Base-by-base conservation (phyloP, 148 eudicot genomes). In the Rhododendron simsii region DNA sequence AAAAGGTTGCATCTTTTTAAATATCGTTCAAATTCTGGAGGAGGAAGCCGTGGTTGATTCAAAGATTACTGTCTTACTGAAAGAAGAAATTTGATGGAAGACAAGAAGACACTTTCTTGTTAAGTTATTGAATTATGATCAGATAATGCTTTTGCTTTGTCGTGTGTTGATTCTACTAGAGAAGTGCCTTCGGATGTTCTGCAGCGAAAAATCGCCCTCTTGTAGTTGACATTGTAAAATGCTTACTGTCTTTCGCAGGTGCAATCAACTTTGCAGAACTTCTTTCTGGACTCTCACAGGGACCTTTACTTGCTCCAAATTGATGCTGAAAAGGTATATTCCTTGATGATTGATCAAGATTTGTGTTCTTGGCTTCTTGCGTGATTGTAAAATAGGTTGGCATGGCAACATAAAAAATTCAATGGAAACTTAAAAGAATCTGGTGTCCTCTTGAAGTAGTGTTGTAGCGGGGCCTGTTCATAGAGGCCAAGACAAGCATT, bases 281-380 rank as follows among this genome's bases (percentile, higher is more conserved):
- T 97, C 90, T 97, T 92, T 89, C 77, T 50, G 69, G 85, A 89
- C 85, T 83, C 83, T 73, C 87, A 89, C 75, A 82, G 65, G 30
- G 98, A 95, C 13, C 90, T 95, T 48, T 97, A 90, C 88, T 91
- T 97, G 85, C 96, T 94, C 79, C 95, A 97, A 89, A 85, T 97
- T 82, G 95, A 94, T 74, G 83, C 94, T 50, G 90, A 89, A 59
- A 94, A 94, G 98, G 99, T 95, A 85, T 4, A 2, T 1, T 7
- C 50, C 57, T 30, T 30, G 10, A 44, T 81, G 2, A 18, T n/a
- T 75, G 26, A 50, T 26, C 35, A 80, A 30, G 79, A 61, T 26
- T 2, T 82, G 18, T 45, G 57, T 74, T 65, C 79, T 87, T 59
- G 65, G n/a, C 65, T 7, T 59, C 65, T 59, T 74, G n/a, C 82